Evolutionary conservation across 768 basidiomycete species (phyloP).

Genomic region (Mycena floridula): DNA sequence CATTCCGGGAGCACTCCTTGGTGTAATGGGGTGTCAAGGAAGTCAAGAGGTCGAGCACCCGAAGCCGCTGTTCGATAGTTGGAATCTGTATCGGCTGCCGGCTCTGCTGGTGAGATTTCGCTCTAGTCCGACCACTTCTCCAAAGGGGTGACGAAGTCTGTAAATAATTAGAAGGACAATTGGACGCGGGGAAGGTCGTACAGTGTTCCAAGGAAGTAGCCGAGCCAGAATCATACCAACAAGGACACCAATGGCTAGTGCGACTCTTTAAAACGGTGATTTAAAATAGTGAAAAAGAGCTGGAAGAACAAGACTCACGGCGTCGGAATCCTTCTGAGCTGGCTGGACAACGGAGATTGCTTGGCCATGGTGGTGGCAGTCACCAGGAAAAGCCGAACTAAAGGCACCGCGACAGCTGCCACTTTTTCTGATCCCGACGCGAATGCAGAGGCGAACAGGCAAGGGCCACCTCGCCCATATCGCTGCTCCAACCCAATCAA

Average conservation of each 20-base stretch:
- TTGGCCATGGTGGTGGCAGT: not conserved
- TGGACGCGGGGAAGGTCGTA: constrained; percentile 14
- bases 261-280: too few species aligned
- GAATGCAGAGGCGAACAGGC: not conserved
- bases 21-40: constrained; percentile 90
- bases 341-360: constrained; percentile 13
- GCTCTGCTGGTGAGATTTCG: constrained; percentile 44
- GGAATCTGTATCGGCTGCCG: constrained; percentile 69
- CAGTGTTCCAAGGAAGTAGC: constrained; percentile 38
- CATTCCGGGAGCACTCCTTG: constrained; percentile 79
- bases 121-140: constrained; percentile 47
- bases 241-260: constrained; percentile 55
- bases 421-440: not conserved
- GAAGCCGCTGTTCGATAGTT: constrained; percentile 74
- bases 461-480: constrained; percentile 39
- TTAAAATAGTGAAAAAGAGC: too few species aligned
- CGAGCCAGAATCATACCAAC: constrained; percentile 55
- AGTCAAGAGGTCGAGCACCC: constrained; percentile 82
- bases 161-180: constrained; percentile 1
- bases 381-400: not conserved
- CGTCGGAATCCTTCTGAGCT: constrained; percentile 43
- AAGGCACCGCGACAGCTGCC: too few species aligned
- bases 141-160: constrained; percentile 39
- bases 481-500: constrained; percentile 36
- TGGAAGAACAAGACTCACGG: too few species aligned